Evolutionary conservation across 1,284 basidiomycete genomes (phyloP), one percentile per base, ranked within the genome.

Genomic region (Anthracocystis walkeri): DNA sequence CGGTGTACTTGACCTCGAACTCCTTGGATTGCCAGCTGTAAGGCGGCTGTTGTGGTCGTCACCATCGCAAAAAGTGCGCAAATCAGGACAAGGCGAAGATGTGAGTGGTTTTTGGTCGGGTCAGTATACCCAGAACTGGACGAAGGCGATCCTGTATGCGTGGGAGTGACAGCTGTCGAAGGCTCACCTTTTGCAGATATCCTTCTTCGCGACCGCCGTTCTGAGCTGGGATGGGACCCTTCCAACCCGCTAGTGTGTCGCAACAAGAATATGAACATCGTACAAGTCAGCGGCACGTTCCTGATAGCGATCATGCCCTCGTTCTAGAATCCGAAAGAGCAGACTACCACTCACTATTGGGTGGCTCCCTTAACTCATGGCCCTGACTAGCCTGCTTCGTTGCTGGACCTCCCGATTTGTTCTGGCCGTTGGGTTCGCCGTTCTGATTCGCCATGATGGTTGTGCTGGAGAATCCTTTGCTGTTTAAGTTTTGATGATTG

Each of bases 11-110:
- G 58, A 67, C 70, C 27, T 70, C 3, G 38, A 77, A 77, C 48
- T 74, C 70, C 29, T 70, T 35, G 42, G 58, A 67, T 16, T 70
- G 35, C 75, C 75, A 77, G 14, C 42, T 38, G 52, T 77, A 77
- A n/a, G 70, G 75, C 21, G 70, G 75, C 66, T 73, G 44, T 27
- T 14, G 10, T 12, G 11, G 18, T 10, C 21, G 12, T 42, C 41
- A 42, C 3, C 41, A 16, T 38, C 41, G 20, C n/a, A 42, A 42
- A 42, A 42, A 20, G n/a, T 16, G 35, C 35, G 35, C 2, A 10
- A 16, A 14, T 38, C 35, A 38, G 35, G 35, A 38, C 14, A 16
- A 38, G 11, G 35, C 35, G 35, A 38, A 38, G 35, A 38, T 38
- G 14, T 38, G 35, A 35, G 33, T 35, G 33, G n/a, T 31, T 31